phyloP scores from a whole-genome alignment of 768 basidiomycete genomes.

The Tremella mesenterica region DNA sequence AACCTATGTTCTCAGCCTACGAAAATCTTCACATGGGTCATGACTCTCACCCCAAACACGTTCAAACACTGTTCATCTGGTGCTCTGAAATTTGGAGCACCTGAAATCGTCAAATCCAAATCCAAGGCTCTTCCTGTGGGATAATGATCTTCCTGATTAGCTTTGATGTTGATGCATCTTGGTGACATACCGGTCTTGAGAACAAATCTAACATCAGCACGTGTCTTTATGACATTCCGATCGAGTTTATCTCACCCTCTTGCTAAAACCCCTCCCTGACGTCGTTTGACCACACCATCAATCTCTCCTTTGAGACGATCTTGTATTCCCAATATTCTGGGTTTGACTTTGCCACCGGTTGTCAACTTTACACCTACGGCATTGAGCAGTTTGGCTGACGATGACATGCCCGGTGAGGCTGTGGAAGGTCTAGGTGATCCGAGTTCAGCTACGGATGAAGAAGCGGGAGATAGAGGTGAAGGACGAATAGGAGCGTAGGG shows the following conservation, averaged over 20 bases:
- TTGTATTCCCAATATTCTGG: slow-evolving; percentile 33
- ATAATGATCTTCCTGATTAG: slow-evolving; percentile 36
- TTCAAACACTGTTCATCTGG: slow-evolving; percentile 70
- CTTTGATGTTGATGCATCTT: slow-evolving; percentile 50
- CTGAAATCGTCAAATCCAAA: slow-evolving; percentile 81
- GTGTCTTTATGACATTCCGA: neutral
- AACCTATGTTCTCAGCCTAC: slow-evolving; percentile 35
- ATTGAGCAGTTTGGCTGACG: neutral
- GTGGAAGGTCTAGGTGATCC: neutral
- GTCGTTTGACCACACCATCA: slow-evolving; percentile 42
- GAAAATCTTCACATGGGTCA: neutral
- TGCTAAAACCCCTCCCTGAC: slow-evolving; percentile 38
- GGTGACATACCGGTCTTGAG: slow-evolving; percentile 72
- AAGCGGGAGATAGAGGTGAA: neutral
- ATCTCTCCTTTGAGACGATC: slow-evolving; percentile 32
- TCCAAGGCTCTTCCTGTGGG: slow-evolving; percentile 61
- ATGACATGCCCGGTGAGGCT: neutral
- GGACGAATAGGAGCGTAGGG: neutral
- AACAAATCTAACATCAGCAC: slow-evolving; percentile 56
- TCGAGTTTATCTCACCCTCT: slow-evolving; percentile 34
- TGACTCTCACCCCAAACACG: slow-evolving; percentile 62
- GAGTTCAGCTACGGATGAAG: too few species aligned
- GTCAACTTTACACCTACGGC: neutral
- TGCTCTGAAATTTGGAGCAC: slow-evolving; percentile 90
- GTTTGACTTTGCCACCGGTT: neutral